Conservation (phyloP, 2,329 filamentous ascomycete species). For the Penicillium sp. region DNA sequence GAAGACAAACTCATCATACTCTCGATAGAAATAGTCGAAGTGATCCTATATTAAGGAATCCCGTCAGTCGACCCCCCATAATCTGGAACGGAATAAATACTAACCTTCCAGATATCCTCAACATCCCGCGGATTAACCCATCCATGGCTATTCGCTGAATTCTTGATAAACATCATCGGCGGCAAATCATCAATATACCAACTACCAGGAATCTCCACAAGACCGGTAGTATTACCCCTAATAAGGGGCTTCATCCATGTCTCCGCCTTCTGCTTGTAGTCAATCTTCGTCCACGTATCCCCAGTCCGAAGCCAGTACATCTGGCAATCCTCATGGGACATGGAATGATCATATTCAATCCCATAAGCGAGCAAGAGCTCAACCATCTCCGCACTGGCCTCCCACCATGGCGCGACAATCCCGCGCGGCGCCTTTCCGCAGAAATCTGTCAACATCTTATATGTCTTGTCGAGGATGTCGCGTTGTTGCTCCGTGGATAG, state of each 20-base stretch:
- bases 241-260: slow-evolving; percentile 50
- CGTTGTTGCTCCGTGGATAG: slow-evolving; percentile 75
- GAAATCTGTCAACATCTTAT: slow-evolving; percentile 70
- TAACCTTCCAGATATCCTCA: slow-evolving; percentile 55
- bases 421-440: slow-evolving; percentile 71
- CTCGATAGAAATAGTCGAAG: slow-evolving; percentile 69
- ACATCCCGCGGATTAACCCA: slow-evolving; percentile 59
- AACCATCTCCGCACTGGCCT: slow-evolving; percentile 66
- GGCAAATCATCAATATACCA: slow-evolving; percentile 49
- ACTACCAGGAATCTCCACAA: slow-evolving; percentile 47
- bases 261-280: slow-evolving; percentile 41
- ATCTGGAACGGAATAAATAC: no score
- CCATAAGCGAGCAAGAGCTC: slow-evolving; percentile 45
- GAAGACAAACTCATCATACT: slow-evolving; percentile 75
- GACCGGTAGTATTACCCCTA: slow-evolving; percentile 28
- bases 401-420: slow-evolving; percentile 72
- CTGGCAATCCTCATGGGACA: slow-evolving; percentile 48
- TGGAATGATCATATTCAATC: slow-evolving; percentile 48
- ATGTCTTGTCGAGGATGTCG: slow-evolving; percentile 75
- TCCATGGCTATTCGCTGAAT: slow-evolving; percentile 53
- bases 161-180: slow-evolving; percentile 50
- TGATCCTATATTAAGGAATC: slow-evolving; percentile 48
- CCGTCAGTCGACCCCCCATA: background rate
- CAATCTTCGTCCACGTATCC: slow-evolving; percentile 46
- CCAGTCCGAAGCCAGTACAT: slow-evolving; percentile 46